These are phyloP conservation scores for Takashimella koratensis DNA, from an alignment of 1,284 basidiomycete genomes.

Conservation along the genomic window DNA sequence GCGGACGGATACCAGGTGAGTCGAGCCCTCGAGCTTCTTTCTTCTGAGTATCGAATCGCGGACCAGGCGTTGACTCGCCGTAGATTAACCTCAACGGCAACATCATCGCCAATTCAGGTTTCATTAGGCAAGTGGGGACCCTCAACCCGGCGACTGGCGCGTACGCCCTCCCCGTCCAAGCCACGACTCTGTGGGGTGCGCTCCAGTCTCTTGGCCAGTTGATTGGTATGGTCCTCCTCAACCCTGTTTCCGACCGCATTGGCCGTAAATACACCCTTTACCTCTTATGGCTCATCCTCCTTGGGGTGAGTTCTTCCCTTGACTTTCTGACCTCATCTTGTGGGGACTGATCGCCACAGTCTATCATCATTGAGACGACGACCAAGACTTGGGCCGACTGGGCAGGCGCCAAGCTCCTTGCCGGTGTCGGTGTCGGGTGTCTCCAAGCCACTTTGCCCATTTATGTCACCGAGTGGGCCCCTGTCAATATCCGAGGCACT, in stretches of 20 bases:
- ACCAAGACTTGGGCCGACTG: conserved; percentile 14
- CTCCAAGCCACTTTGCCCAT: conserved; percentile 18
- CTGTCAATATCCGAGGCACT: conserved; percentile 18
- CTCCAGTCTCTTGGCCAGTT: conserved; percentile 18
- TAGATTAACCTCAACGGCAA: too few relatives aligned
- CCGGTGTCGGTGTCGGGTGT: conserved; percentile 21
- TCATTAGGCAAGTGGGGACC: conserved; percentile 10
- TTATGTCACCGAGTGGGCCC: conserved; percentile 20
- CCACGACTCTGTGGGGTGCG: conserved; percentile 17
- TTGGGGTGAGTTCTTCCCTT: conserved; percentile 6
- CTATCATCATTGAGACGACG: conserved; percentile 12
- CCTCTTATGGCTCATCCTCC: conserved; percentile 13
- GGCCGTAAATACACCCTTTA: conserved; percentile 16
- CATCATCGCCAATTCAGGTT: conserved; percentile 21
- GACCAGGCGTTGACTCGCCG: too few relatives aligned
- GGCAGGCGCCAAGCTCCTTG: conserved; percentile 21
- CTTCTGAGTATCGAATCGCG: too few relatives aligned
- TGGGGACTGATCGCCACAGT: conserved; percentile 1
- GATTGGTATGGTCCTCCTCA: conserved; percentile 17
- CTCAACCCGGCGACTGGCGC: too few relatives aligned
- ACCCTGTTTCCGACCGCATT: conserved; percentile 12
- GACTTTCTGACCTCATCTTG: background rate
- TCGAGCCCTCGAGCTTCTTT: too few relatives aligned
- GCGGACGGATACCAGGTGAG: conserved; percentile 16
- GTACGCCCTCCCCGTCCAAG: background rate